phyloP scores from a whole-genome alignment of 352 stramenopile genomes.

The Phytophthora podocarpi region DNA sequence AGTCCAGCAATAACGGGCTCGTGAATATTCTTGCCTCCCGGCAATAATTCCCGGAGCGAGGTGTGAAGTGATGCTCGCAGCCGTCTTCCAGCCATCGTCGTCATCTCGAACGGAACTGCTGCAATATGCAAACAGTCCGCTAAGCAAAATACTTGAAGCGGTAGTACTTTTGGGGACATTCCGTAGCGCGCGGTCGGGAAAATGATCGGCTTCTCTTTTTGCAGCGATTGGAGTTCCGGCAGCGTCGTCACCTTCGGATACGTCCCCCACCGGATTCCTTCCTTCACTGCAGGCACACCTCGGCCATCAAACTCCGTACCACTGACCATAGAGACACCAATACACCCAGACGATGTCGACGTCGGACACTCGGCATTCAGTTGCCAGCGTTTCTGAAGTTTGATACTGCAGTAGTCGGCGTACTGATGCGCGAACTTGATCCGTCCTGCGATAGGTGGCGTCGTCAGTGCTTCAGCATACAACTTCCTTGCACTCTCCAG shows the following conservation, averaged over 20 bases:
- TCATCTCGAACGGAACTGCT: conserved; percentile 83
- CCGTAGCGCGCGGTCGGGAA: conserved; percentile 80
- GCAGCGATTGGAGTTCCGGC: conserved; percentile 66
- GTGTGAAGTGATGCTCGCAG: conserved; percentile 50
- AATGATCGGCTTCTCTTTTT: conserved; percentile 83
- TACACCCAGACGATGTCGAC: conserved; percentile 78
- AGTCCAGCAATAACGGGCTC: conserved; percentile 75
- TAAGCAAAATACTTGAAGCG: conserved; percentile 75
- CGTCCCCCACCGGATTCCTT: conserved; percentile 70
- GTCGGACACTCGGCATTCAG: conserved; percentile 63
- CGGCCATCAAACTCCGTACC: conserved; percentile 79
- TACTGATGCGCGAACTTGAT: conserved; percentile 75
- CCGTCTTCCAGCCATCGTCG: conserved; percentile 82
- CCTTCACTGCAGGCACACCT: conserved; percentile 60
- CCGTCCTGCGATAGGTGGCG: conserved; percentile 40
- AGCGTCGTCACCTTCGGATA: conserved; percentile 80
- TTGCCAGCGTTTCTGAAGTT: conserved; percentile 71
- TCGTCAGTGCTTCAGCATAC: conserved; percentile 51
- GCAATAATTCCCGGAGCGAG: conserved; percentile 29
- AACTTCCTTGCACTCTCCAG: conserved; percentile 64
- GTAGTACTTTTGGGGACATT: conserved; percentile 72
- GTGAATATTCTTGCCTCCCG: conserved; percentile 17
- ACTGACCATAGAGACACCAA: conserved; percentile 86
- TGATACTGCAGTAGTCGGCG: conserved; percentile 74
- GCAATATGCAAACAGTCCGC: conserved; percentile 63